Evolutionary conservation across 2,329 filamentous ascomycete genomes (phyloP).

Genomic region (Stemphylium beticola): DNA sequence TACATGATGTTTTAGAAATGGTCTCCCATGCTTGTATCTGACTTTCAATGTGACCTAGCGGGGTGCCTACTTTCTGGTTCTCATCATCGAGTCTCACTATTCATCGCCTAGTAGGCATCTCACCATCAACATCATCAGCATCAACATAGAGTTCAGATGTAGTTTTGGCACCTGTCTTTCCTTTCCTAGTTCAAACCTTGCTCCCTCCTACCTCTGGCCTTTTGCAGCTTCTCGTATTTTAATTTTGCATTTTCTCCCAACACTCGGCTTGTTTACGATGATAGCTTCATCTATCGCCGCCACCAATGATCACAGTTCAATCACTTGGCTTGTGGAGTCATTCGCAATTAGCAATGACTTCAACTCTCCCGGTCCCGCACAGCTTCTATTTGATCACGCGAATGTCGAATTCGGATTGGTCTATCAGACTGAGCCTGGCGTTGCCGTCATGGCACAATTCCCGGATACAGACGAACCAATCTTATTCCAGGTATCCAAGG

Average conservation of each 20-base stretch:
- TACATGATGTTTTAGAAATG: too few species aligned
- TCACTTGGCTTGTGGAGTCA: conserved; percentile 14
- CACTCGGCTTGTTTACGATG: neutral
- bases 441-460: conserved; percentile 6
- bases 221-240: neutral
- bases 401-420: conserved; percentile 28
- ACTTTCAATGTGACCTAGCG: too few species aligned
- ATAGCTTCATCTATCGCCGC: neutral
- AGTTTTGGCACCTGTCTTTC: neutral
- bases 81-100: neutral
- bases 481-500: conserved; percentile 19
- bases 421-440: neutral
- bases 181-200: neutral
- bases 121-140: neutral
- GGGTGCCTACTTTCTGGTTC: too few species aligned
- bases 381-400: conserved; percentile 19
- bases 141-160: neutral
- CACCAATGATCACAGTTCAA: neutral
- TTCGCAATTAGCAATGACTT: conserved; percentile 18
- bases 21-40: too few species aligned
- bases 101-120: neutral
- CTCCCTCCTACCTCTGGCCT: neutral
- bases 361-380: neutral
- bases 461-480: conserved; percentile 19
- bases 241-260: neutral